phyloP scores from a whole-genome alignment of 306 rosid genomes.

The Fagus crenata region DNA sequence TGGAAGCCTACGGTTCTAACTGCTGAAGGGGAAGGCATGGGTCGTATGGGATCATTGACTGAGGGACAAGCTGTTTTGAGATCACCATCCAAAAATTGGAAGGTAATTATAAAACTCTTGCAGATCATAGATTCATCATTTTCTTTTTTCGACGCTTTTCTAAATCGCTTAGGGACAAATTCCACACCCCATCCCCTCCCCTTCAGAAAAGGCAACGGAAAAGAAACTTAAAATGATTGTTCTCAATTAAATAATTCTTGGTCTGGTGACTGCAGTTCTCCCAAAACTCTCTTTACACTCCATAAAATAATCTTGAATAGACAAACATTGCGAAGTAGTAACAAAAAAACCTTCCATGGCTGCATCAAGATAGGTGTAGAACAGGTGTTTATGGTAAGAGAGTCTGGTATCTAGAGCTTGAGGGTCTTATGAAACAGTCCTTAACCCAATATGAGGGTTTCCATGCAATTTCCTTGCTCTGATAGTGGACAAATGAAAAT shows the following conservation, averaged over 20 bases:
- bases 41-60: constrained; percentile 35
- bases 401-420: background rate
- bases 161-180: too few species aligned
- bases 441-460: background rate
- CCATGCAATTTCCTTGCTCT: background rate
- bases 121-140: background rate
- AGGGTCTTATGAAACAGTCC: background rate
- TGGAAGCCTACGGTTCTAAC: constrained; percentile 43
- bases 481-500: background rate
- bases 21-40: constrained; percentile 45
- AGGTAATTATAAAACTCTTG: constrained; percentile 46
- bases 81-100: constrained; percentile 74
- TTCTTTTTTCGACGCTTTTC: too few species aligned
- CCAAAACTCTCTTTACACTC: background rate
- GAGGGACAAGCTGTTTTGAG: constrained; percentile 58
- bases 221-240: too few species aligned
- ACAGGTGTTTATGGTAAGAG: background rate
- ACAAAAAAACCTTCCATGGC: too few species aligned
- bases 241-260: too few species aligned
- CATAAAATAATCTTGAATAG: too few species aligned
- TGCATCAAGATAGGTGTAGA: background rate
- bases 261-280: background rate
- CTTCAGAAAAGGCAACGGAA: too few species aligned
- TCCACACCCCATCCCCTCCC: too few species aligned
- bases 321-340: background rate